Evolutionary conservation across 305 asterid species (phyloP).

Genomic region (Solanum hybrid): DNA sequence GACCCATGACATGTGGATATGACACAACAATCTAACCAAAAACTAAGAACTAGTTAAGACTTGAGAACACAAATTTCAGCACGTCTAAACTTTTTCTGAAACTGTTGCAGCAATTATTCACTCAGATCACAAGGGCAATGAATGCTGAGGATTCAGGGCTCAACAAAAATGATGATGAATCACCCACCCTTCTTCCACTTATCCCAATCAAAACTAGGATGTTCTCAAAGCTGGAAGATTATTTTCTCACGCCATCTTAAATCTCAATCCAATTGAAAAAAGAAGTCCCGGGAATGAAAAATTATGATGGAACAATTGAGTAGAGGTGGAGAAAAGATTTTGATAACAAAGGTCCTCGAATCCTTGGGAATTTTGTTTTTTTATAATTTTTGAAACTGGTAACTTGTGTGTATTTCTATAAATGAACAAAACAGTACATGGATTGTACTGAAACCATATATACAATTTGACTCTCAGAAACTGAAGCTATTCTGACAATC

Average conservation of each 20-base stretch:
- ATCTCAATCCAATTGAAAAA: neutral
- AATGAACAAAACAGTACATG: neutral
- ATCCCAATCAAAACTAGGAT: neutral
- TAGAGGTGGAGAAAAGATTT: neutral
- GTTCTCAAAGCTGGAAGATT: neutral
- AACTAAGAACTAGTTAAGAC: neutral
- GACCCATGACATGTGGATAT: neutral
- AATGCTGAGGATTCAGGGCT: neutral
- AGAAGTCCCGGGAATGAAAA: neutral
- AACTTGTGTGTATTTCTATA: neutral
- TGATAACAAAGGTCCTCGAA: neutral
- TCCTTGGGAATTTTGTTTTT: neutral
- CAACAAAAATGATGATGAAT: neutral
- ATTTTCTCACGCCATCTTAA: neutral
- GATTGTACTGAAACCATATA: neutral
- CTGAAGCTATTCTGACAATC: neutral
- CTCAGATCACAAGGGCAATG: neutral
- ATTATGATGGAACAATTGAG: neutral
- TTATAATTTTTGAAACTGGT: neutral
- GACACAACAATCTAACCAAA: neutral
- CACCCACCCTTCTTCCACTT: neutral
- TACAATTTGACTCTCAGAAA: neutral
- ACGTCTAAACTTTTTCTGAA: neutral
- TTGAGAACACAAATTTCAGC: neutral
- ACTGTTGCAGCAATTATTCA: neutral